These are phyloP conservation scores for Eucalyptus melliodora DNA, from an alignment of 345 rosid genomes.

Conservation along the genomic window DNA sequence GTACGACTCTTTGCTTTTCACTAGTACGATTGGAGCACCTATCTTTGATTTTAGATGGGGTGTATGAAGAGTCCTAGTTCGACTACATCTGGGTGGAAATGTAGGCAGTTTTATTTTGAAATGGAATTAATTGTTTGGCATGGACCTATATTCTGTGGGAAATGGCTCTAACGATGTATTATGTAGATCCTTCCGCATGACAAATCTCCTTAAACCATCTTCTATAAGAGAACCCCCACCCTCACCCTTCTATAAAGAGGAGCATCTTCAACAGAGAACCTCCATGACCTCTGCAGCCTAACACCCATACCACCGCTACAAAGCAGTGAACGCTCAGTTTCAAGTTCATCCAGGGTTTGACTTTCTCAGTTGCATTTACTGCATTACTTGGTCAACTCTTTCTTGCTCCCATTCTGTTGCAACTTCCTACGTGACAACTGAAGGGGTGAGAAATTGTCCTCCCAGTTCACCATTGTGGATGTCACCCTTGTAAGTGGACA, in stretches of 20 bases:
- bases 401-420: not conserved
- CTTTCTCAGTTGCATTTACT: not conserved
- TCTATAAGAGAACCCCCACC: not conserved
- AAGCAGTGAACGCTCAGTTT: not conserved
- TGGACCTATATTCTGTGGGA: not conserved
- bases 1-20: not conserved
- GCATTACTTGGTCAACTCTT: not conserved
- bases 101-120: not conserved
- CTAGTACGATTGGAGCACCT: not conserved
- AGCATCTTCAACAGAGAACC: not conserved
- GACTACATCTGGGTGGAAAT: not conserved
- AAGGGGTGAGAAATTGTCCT: not conserved
- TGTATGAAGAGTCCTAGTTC: not conserved
- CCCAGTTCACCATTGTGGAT: not conserved
- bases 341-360: not conserved
- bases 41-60: not conserved
- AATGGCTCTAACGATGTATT: not conserved
- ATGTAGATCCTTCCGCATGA: not conserved
- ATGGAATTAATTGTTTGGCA: not conserved
- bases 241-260: not conserved
- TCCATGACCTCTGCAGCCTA: not conserved
- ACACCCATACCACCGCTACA: not conserved
- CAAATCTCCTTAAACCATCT: not conserved
- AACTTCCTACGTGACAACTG: not conserved
- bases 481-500: not conserved